phyloP scores from a whole-genome alignment of 495 filamentous ascomycete species.

The Lepraria neglecta region DNA sequence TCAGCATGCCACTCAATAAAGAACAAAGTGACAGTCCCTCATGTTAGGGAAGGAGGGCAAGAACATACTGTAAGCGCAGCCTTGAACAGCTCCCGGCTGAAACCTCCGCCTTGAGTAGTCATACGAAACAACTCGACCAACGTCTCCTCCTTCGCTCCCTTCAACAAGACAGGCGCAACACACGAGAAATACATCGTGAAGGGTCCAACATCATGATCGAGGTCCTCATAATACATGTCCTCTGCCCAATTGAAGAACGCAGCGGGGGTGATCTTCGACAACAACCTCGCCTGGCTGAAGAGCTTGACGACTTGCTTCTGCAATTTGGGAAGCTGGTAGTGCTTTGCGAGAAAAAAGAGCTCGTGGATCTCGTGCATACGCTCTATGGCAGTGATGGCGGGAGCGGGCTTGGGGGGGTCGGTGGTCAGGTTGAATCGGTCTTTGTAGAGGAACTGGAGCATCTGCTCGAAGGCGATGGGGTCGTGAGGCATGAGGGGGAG shows the following conservation, averaged over 20 bases:
- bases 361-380: slow-evolving; percentile 15
- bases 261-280: neutral
- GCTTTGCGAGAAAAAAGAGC: slow-evolving; percentile 17
- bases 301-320: slow-evolving; percentile 14
- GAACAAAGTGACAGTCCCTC: neutral
- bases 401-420: neutral
- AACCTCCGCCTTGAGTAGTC: slow-evolving; percentile 12
- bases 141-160: neutral
- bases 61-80: slow-evolving; percentile 14
- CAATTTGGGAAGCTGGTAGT: slow-evolving; percentile 14
- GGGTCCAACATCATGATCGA: slow-evolving; percentile 14
- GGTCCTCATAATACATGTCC: slow-evolving; percentile 21
- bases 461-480: slow-evolving; percentile 19
- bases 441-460: slow-evolving; percentile 21
- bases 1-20: neutral
- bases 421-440: slow-evolving; percentile 11
- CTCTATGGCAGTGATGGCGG: no score
- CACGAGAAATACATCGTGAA: slow-evolving; percentile 19
- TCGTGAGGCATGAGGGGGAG: slow-evolving; percentile 14
- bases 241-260: slow-evolving; percentile 23
- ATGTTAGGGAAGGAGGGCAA: neutral
- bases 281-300: slow-evolving; percentile 2
- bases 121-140: neutral
- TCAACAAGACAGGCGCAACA: slow-evolving; percentile 15
- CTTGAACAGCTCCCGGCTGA: slow-evolving; percentile 13